Percentiles rank a stretch among this genome's conserved stretches.
Conservation (phyloP, 768 basidiomycete genomes). For the Psilocybe subaeruginosa region DNA sequence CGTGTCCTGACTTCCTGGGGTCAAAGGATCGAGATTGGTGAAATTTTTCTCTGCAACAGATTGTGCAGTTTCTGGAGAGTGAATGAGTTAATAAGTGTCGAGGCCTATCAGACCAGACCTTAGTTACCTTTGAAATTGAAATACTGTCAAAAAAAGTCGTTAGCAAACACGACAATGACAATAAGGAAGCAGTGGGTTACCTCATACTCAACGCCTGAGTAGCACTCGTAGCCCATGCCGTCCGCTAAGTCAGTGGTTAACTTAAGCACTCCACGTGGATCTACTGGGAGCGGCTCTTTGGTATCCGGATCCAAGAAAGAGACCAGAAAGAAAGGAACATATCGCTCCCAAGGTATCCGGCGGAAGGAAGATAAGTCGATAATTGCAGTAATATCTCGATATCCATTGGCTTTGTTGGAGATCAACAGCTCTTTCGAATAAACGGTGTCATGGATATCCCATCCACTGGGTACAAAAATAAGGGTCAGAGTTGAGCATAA, state of each 20-base stretch:
- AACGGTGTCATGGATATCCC: conserved; percentile 90
- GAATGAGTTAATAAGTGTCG: background rate
- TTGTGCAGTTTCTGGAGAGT: conserved; percentile 73
- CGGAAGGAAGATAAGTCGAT: conserved; percentile 90
- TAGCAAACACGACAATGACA: background rate
- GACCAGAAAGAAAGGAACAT: conserved; percentile 92
- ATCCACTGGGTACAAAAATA: conserved; percentile 53
- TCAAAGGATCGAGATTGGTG: conserved; percentile 73
- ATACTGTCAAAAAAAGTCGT: conserved; percentile 48
- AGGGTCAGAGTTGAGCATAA: background rate
- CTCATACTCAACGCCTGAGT: conserved; percentile 94
- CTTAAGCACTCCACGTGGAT: conserved; percentile 84
- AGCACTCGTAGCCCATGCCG: conserved; percentile 58
- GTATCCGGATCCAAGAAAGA: conserved; percentile 91
- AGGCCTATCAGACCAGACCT: background rate
- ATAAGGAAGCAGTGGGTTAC: conserved; percentile 39
- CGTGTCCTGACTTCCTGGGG: conserved; percentile 81
- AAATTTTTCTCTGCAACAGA: conserved; percentile 81
- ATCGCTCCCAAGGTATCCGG: conserved; percentile 88
- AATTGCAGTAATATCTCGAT: conserved; percentile 82
- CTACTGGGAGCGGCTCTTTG: conserved; percentile 72
- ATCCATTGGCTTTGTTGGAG: conserved; percentile 92
- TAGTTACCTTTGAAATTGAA: conserved; percentile 85
- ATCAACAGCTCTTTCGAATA: conserved; percentile 88
- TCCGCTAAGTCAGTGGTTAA: conserved; percentile 54